phyloP scores from a whole-genome alignment of 306 rosid genomes.

The Prinsepia uniflora region DNA sequence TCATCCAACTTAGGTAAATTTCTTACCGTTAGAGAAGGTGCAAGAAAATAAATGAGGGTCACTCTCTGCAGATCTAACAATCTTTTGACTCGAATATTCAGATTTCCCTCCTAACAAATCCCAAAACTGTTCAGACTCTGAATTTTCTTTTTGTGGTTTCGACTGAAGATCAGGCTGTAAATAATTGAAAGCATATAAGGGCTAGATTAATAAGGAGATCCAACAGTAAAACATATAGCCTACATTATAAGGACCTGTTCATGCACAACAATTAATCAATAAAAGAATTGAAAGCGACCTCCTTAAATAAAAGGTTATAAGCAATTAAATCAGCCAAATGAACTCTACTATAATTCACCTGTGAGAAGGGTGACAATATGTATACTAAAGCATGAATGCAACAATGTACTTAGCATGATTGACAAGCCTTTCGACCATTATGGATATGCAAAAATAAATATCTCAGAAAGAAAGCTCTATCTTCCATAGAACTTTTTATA shows the following conservation, averaged over 20 bases:
- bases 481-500: slow-evolving; percentile 7
- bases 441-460: slow-evolving; percentile 11
- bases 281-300: slow-evolving; percentile 2
- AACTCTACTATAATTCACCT: slow-evolving; percentile 1
- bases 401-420: background rate
- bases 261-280: background rate
- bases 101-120: slow-evolving; percentile 76
- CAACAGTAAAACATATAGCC: slow-evolving; percentile 12
- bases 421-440: slow-evolving; percentile 15
- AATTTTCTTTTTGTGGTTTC: slow-evolving; percentile 76
- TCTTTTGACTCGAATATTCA: slow-evolving; percentile 79
- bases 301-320: slow-evolving; percentile 4
- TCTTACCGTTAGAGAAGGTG: slow-evolving; percentile 57
- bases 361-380: slow-evolving; percentile 10
- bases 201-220: slow-evolving; percentile 30
- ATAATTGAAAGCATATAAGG: slow-evolving; percentile 37
- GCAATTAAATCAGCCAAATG: slow-evolving; percentile 18
- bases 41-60: slow-evolving; percentile 89
- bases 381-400: slow-evolving; percentile 13
- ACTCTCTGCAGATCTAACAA: slow-evolving; percentile 56
- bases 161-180: slow-evolving; percentile 85
- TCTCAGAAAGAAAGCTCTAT: slow-evolving; percentile 12
- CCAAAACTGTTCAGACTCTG: slow-evolving; percentile 93
- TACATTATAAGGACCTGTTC: slow-evolving; percentile 16
- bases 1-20: slow-evolving; percentile 18